phyloP scores from a whole-genome alignment of 331 rosid genomes.

The Stylosanthes scabra region DNA sequence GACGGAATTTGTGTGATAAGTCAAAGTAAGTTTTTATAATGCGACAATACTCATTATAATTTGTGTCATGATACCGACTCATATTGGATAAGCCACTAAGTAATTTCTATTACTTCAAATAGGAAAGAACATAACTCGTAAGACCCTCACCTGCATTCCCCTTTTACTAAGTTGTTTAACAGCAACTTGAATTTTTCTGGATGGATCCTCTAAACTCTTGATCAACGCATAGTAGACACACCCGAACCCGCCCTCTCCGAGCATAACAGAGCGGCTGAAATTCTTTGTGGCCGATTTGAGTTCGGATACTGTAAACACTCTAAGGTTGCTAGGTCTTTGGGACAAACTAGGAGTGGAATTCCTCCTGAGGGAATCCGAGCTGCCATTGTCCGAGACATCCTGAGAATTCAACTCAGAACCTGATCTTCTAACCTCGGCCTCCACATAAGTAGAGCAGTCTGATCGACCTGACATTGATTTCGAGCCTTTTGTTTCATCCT shows the following conservation, averaged over 20 bases:
- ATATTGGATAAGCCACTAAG: slow-evolving; percentile 13
- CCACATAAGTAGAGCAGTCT: slow-evolving; percentile 49
- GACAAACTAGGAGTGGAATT: slow-evolving; percentile 63
- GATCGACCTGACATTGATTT: slow-evolving; percentile 48
- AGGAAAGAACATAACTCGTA: background rate
- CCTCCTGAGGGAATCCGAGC: slow-evolving; percentile 77
- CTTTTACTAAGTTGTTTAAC: slow-evolving; percentile 92
- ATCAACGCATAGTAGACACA: slow-evolving; percentile 79
- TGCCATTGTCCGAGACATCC: slow-evolving; percentile 67
- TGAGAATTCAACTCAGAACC: slow-evolving; percentile 75
- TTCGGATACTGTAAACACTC: slow-evolving; percentile 78
- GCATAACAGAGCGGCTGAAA: slow-evolving; percentile 82
- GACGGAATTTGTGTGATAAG: slow-evolving; percentile 28
- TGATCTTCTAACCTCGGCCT: slow-evolving; percentile 62
- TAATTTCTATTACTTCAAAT: background rate
- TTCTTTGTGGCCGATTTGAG: slow-evolving; percentile 82
- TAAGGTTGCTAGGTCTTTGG: slow-evolving; percentile 81
- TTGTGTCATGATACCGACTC: background rate
- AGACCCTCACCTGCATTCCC: slow-evolving; percentile 77
- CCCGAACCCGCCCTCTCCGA: slow-evolving; percentile 99
- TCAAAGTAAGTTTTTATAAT: background rate
- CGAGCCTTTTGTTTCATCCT: slow-evolving; percentile 64
- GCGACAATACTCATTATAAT: background rate
- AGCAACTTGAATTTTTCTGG: slow-evolving; percentile 76
- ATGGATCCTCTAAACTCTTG: slow-evolving; percentile 67